Evolutionary conservation across 495 filamentous ascomycete species (phyloP).

Genomic region (Podospora fimiseda): DNA sequence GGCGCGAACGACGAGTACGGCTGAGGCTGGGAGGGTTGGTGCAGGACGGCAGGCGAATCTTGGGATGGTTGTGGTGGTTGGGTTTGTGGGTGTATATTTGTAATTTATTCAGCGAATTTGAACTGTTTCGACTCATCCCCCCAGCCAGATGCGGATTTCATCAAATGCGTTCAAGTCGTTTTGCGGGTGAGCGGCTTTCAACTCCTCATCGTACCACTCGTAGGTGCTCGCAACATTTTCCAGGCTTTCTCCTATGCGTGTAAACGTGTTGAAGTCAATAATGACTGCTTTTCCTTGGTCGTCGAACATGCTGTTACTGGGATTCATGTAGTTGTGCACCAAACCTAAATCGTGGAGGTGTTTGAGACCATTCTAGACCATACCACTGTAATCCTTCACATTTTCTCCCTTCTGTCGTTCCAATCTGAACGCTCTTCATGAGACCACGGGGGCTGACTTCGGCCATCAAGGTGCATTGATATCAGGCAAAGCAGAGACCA

Average conservation of each 20-base stretch:
- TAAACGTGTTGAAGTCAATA: constrained; percentile 12
- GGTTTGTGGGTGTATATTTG: no score
- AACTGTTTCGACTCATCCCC: neutral
- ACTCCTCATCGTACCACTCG: constrained; percentile 1
- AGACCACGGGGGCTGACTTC: neutral
- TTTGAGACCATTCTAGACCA: constrained; percentile 3
- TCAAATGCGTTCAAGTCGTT: constrained; percentile 1
- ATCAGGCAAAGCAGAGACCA: constrained; percentile 6
- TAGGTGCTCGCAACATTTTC: neutral
- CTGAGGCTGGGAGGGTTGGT: no score
- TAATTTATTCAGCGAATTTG: neutral
- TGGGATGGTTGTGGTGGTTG: no score
- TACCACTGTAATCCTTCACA: neutral
- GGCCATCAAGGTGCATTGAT: neutral
- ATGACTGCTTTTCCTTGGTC: constrained; percentile 15
- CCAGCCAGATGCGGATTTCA: neutral
- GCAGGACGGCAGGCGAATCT: no score
- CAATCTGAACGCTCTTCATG: neutral
- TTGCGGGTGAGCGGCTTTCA: neutral
- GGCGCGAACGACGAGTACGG: no score
- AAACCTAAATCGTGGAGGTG: constrained; percentile 34
- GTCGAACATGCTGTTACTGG: constrained; percentile 35
- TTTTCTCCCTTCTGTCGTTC: neutral
- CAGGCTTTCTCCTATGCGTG: neutral
- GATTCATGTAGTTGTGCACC: constrained; percentile 38